A percentile compares a stretch with the other conserved stretches of the same genome.
phyloP scores from a whole-genome alignment of 2,329 filamentous ascomycete species.

The Ophiostoma sp. region DNA sequence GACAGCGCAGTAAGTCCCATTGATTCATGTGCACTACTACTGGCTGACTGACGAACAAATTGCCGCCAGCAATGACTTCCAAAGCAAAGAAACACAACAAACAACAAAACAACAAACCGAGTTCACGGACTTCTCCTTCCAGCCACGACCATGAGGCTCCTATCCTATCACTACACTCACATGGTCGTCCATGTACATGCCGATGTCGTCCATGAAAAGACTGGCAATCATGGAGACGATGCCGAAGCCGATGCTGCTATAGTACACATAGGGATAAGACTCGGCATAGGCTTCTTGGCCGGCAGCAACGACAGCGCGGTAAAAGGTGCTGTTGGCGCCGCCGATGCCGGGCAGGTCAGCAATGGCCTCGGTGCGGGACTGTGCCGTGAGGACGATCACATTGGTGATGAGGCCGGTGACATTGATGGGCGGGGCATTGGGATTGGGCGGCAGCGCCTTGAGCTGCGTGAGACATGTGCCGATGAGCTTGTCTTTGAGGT shows the following conservation, averaged over 20 bases:
- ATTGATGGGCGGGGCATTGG: constrained; percentile 15
- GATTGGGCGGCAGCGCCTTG: constrained; percentile 33
- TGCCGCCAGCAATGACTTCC: background rate
- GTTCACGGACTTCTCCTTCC: no score
- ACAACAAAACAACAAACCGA: background rate
- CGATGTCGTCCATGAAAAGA: constrained; percentile 55
- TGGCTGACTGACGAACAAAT: background rate
- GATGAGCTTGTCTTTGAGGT: constrained; percentile 45
- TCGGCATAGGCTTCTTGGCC: constrained; percentile 53
- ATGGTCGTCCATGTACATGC: constrained; percentile 53
- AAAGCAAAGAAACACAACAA: background rate
- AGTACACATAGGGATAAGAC: constrained; percentile 57
- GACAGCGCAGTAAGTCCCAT: background rate
- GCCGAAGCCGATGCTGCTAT: constrained; percentile 56
- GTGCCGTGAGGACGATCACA: constrained; percentile 51
- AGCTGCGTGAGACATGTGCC: constrained; percentile 41
- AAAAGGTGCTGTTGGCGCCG: constrained; percentile 29
- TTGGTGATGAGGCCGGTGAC: constrained; percentile 18
- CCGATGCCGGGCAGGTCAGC: constrained; percentile 47
- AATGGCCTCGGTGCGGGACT: constrained; percentile 46
- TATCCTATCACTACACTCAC: constrained; percentile 45
- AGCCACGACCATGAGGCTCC: background rate
- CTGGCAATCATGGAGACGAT: constrained; percentile 50
- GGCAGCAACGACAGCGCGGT: constrained; percentile 45
- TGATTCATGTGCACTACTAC: background rate